Evolutionary conservation across 441 rosid species (phyloP).

Genomic region (Gossypium aridum): DNA sequence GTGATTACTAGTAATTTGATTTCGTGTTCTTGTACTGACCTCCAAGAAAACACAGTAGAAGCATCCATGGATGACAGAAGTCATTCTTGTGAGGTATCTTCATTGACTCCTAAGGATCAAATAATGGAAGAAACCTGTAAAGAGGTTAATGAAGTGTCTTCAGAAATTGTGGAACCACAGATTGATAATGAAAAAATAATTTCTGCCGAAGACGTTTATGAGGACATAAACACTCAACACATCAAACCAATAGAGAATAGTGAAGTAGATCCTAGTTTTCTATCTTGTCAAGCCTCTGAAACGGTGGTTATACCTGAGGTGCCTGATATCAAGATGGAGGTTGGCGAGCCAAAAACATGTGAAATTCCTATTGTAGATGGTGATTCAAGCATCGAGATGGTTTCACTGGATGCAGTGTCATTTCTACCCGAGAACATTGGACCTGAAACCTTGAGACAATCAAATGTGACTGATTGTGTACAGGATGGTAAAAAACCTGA

Average conservation of each 20-base stretch:
- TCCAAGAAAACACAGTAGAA: slow-evolving; percentile 18
- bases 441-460: slow-evolving; percentile 26
- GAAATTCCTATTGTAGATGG: slow-evolving; percentile 16
- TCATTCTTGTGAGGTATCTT: slow-evolving; percentile 14
- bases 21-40: slow-evolving; percentile 19
- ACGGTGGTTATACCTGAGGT: slow-evolving; percentile 20
- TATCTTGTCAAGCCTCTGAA: slow-evolving; percentile 25
- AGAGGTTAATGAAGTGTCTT: slow-evolving; percentile 20
- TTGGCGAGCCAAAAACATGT: slow-evolving; percentile 16
- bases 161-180: slow-evolving; percentile 19
- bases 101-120: slow-evolving; percentile 21
- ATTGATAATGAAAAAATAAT: slow-evolving; percentile 8
- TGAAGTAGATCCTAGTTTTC: slow-evolving; percentile 11
- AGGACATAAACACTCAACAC: slow-evolving; percentile 17
- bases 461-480: slow-evolving; percentile 12
- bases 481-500: slow-evolving; percentile 17
- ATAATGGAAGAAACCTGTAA: slow-evolving; percentile 19
- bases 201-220: slow-evolving; percentile 21
- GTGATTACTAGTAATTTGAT: slow-evolving; percentile 20
- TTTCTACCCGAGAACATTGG: slow-evolving; percentile 19
- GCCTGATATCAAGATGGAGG: slow-evolving; percentile 18
- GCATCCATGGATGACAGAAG: slow-evolving; percentile 16
- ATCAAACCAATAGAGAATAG: slow-evolving; percentile 16
- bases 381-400: slow-evolving; percentile 13
- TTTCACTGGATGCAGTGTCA: slow-evolving; percentile 21